Evolutionary conservation across 2,329 filamentous ascomycete species (phyloP).

Genomic region (Aspergillus sp.): DNA sequence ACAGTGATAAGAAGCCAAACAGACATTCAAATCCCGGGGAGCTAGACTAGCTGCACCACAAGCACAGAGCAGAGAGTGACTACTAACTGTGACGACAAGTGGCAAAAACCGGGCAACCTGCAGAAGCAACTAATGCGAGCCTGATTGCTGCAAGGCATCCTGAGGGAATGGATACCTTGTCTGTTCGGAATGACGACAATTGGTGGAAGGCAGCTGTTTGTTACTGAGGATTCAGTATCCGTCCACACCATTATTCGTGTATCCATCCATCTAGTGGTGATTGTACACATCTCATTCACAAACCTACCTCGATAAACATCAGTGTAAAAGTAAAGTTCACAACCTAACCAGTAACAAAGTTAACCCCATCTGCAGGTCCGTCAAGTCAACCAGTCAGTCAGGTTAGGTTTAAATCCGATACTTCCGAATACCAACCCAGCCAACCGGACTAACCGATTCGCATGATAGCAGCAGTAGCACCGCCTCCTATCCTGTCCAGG

Average conservation of each 20-base stretch:
- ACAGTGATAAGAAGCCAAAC: background rate
- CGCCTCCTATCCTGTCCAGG: too few species aligned
- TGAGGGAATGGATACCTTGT: background rate
- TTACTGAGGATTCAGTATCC: too few species aligned
- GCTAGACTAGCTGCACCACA: background rate
- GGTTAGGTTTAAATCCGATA: background rate
- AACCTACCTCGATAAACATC: too few species aligned
- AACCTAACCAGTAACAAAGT: too few species aligned
- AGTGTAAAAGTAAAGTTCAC: too few species aligned
- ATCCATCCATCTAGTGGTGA: too few species aligned
- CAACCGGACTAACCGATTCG: background rate
- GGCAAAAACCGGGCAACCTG: slow-evolving; percentile 1
- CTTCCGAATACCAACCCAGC: background rate
- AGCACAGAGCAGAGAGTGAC: background rate
- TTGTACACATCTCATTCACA: too few species aligned
- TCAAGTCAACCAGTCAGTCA: background rate
- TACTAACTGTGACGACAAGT: background rate
- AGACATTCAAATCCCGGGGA: background rate
- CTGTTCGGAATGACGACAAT: too few species aligned
- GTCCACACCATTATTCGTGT: too few species aligned
- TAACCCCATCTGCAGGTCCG: too few species aligned
- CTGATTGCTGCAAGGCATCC: background rate
- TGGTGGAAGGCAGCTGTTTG: too few species aligned
- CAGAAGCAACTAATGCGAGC: background rate
- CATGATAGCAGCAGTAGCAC: background rate